Conservation (phyloP, 1,139 yeast genomes). For the Pichia norvegensis region DNA sequence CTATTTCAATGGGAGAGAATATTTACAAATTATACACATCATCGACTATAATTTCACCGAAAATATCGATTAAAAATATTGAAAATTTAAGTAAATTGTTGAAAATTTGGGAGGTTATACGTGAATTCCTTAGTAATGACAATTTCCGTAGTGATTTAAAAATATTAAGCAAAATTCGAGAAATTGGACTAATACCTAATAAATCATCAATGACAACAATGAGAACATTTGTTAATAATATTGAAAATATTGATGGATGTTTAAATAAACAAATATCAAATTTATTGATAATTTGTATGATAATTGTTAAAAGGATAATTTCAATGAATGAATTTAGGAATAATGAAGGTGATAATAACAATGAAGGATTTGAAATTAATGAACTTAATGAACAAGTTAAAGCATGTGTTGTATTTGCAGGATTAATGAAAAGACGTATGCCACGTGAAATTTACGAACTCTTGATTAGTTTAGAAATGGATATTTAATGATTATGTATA, state of each 20-base stretch:
- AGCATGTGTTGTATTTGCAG: constrained; percentile 91
- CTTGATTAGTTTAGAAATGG: constrained; percentile 63
- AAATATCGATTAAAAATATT: constrained; percentile 40
- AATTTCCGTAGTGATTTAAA: neutral
- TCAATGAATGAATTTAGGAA: neutral
- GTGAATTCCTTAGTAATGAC: constrained; percentile 32
- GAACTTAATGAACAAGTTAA: constrained; percentile 61
- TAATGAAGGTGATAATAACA: constrained; percentile 11
- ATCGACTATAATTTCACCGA: constrained; percentile 41
- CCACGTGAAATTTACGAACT: constrained; percentile 82
- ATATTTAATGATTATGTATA: constrained; percentile 24
- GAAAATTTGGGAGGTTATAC: constrained; percentile 61
- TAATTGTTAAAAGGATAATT: constrained; percentile 49
- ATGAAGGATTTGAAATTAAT: constrained; percentile 33
- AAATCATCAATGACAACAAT: constrained; percentile 37
- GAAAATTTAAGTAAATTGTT: constrained; percentile 61
- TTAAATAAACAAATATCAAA: constrained; percentile 76
- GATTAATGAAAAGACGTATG: constrained; percentile 92
- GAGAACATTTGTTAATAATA: constrained; percentile 46
- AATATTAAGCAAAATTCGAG: constrained; percentile 43
- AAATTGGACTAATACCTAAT: constrained; percentile 62
- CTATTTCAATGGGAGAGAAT: constrained; percentile 48
- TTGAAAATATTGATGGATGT: constrained; percentile 57
- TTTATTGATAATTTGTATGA: constrained; percentile 73
- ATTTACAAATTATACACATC: constrained; percentile 46